Percentiles rank a stretch among this genome's conserved stretches.
These are phyloP conservation scores for Urochloa ruziziensis DNA, from an alignment of 176 grass and related monocot genomes.

Conservation along the genomic window DNA sequence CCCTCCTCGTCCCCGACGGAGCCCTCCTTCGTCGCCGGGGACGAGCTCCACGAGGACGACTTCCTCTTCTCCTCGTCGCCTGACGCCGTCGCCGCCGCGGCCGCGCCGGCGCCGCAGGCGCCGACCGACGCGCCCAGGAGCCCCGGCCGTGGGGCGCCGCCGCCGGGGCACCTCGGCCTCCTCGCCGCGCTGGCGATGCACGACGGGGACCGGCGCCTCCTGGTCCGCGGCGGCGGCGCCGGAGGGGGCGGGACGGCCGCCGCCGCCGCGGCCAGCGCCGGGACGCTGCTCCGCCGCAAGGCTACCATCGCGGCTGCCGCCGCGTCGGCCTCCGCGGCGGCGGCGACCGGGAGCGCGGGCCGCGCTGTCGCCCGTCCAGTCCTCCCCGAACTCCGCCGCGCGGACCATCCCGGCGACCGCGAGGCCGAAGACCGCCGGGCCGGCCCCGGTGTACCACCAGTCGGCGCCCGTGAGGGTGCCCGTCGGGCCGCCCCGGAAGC, in stretches of 20 bases:
- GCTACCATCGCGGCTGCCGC: constrained; percentile 48
- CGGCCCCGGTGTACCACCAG: constrained; percentile 39
- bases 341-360: constrained; percentile 8
- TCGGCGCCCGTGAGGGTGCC: constrained; percentile 56
- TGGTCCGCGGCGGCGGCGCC: constrained; percentile 25
- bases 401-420: constrained; percentile 29
- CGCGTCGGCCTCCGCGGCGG: constrained; percentile 14
- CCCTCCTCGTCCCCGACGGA: constrained; percentile 58
- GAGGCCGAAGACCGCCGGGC: background rate
- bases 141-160: constrained; percentile 21
- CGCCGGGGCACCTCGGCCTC: constrained; percentile 41
- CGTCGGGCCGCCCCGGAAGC: constrained; percentile 30
- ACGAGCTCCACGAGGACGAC: constrained; percentile 54
- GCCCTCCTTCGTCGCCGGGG: constrained; percentile 38
- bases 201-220: constrained; percentile 45
- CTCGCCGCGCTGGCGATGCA: constrained; percentile 55
- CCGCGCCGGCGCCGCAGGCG: background rate
- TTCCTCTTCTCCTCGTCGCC: constrained; percentile 51
- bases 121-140: background rate
- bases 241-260: background rate
- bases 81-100: background rate
- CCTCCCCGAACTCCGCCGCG: constrained; percentile 27
- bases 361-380: constrained; percentile 21
- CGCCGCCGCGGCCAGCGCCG: constrained; percentile 11
- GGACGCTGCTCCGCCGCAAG: constrained; percentile 36